Evolutionary conservation across 1,284 basidiomycete species (phyloP), one percentile per base, ranked within the genome.

Genomic region (Cystobasidiaceae sp.): DNA sequence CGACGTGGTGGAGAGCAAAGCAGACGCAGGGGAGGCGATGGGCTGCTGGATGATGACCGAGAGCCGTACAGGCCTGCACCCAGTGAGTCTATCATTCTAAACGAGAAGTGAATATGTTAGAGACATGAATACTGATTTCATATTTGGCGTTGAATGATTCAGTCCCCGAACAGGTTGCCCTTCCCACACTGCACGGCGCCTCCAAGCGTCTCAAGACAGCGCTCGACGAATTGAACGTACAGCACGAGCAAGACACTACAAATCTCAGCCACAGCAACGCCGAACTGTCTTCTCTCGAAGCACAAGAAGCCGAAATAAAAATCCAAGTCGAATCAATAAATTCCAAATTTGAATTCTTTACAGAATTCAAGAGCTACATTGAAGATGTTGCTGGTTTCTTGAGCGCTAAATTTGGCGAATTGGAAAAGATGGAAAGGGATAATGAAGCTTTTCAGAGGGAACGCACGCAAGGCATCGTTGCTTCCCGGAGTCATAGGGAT

Each of bases 371-470:
- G 66, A 86, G 88, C 43, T 93, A 90, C 86, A 81, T 93, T 0
- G 93, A 97, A 75, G 85, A 84, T 70, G 83, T 96, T 4, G 92
- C 90, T 1, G 82, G 82, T 4, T 96, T 97, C 75, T 79, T 97
- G 39, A 92, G 94, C 73, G 90, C 92, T 76, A 97, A 97, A 90
- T 91, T 86, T 73, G 90, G 92, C 1, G 78, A 80, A 56, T 80
- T 97, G 17, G 91, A 94, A 74, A 85, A 83, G 62, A 82, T 94
- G n/a, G 93, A 96, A 75, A 82, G 85, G 28, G 88, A 92, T 68
- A 82, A 90, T 69, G 61, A 86, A 5, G 86, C 85, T 0, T 81
- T 93, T 39, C 77, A 91, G 34, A 83, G 83, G 71, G 90, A 96
- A 74, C 83, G 89, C 39, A 39, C 44, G 19, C 80, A 80, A 27